These are phyloP conservation scores for Apostasia shenzhenica DNA, from an alignment of 106 monocot species.

Conservation along the genomic window DNA sequence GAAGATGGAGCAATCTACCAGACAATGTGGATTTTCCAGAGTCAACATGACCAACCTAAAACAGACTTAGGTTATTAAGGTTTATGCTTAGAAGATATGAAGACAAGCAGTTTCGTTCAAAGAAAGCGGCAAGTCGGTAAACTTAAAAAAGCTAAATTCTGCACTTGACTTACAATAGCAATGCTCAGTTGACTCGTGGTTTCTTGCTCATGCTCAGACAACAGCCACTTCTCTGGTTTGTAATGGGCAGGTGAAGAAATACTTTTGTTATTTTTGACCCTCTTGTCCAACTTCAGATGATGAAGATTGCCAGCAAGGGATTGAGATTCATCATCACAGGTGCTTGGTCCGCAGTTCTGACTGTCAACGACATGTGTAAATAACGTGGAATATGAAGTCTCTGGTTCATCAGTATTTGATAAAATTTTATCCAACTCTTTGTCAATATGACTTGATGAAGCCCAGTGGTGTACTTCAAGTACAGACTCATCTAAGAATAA, in stretches of 20 bases:
- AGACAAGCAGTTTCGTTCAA: background rate
- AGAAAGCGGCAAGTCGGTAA: background rate
- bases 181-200: constrained; percentile 59
- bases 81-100: background rate
- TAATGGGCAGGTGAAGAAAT: constrained; percentile 21
- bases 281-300: constrained; percentile 42
- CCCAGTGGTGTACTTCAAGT: constrained; percentile 6
- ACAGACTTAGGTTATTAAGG: background rate
- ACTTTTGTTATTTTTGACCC: constrained; percentile 18
- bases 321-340: constrained; percentile 14
- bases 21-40: constrained; percentile 96
- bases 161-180: constrained; percentile 57
- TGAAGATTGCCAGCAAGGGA: constrained; percentile 23
- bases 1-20: constrained; percentile 80
- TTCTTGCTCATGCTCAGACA: constrained; percentile 39
- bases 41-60: constrained; percentile 95
- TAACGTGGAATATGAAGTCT: constrained; percentile 1
- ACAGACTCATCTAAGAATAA: constrained; percentile 8
- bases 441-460: constrained; percentile 13
- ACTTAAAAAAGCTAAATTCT: background rate
- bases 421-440: constrained; percentile 15
- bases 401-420: constrained; percentile 7
- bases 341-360: constrained; percentile 12
- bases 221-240: constrained; percentile 84
- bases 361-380: constrained; percentile 8